Evolutionary conservation across 2,329 filamentous ascomycete species (phyloP).

Genomic region (Colletotrichum godetiae): DNA sequence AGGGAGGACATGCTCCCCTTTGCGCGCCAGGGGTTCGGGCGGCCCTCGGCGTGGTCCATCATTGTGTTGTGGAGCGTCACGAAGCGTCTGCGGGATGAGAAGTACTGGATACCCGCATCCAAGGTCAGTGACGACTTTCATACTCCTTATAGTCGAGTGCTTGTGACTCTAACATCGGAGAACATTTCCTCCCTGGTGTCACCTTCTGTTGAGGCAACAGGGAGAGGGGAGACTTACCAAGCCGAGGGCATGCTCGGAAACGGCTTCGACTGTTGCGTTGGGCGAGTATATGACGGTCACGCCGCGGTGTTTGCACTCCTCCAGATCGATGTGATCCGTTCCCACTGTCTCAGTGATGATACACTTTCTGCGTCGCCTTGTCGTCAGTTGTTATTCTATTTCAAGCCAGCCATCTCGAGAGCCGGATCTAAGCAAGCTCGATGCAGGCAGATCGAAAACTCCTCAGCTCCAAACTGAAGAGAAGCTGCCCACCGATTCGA

Average conservation of each 20-base stretch:
- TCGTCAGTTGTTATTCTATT: not conserved
- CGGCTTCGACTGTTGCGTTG: slow-evolving; percentile 37
- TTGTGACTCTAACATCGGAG: no score
- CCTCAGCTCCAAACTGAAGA: not conserved
- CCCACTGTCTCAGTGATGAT: slow-evolving; percentile 40
- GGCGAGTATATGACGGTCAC: slow-evolving; percentile 40
- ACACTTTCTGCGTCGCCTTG: slow-evolving; percentile 35
- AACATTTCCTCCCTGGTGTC: no score
- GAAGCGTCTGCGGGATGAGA: slow-evolving; percentile 38
- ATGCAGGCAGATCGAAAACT: not conserved
- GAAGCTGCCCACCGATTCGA: no score
- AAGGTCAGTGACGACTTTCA: not conserved
- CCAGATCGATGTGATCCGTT: slow-evolving; percentile 40
- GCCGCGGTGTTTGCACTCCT: slow-evolving; percentile 36
- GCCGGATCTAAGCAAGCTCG: not conserved
- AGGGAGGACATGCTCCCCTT: slow-evolving; percentile 35
- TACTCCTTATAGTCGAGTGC: no score
- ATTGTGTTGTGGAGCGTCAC: slow-evolving; percentile 38
- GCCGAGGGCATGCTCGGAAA: slow-evolving; percentile 40
- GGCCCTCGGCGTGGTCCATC: slow-evolving; percentile 21
- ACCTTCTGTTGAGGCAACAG: not conserved
- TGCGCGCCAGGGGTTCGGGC: slow-evolving; percentile 34
- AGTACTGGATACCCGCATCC: slow-evolving; percentile 29
- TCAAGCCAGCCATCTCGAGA: not conserved
- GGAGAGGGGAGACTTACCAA: slow-evolving; percentile 25